Conservation (phyloP, 805 yeast genomes). For the Clavispora vitiphila region DNA sequence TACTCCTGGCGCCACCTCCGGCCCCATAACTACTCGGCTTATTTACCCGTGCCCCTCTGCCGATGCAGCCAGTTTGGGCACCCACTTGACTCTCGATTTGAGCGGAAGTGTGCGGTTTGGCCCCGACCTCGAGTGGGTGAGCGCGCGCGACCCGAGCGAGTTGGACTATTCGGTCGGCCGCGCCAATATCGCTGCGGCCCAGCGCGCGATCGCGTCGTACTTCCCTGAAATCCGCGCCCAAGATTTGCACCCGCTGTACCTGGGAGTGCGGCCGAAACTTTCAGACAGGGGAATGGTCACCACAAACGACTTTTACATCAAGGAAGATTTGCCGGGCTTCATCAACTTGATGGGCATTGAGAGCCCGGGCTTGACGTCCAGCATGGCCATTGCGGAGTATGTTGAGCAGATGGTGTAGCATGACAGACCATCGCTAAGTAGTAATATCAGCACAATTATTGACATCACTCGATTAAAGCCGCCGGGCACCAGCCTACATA, state of each 20-base stretch:
- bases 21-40: slow-evolving; percentile 24
- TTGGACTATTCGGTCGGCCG: slow-evolving; percentile 46
- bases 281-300: slow-evolving; percentile 36
- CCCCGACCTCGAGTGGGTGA: slow-evolving; percentile 82
- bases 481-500: too few relatives aligned
- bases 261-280: slow-evolving; percentile 84
- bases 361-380: slow-evolving; percentile 83
- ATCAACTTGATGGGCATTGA: slow-evolving; percentile 79
- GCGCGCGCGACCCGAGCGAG: slow-evolving; percentile 20
- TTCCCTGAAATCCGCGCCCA: slow-evolving; percentile 52
- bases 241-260: slow-evolving; percentile 60
- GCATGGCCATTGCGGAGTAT: slow-evolving; percentile 77
- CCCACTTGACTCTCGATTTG: slow-evolving; percentile 79
- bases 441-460: too few relatives aligned
- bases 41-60: slow-evolving; percentile 76
- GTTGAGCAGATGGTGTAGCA: slow-evolving; percentile 45
- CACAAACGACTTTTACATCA: slow-evolving; percentile 59
- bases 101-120: slow-evolving; percentile 81
- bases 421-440: too few relatives aligned
- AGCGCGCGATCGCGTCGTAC: slow-evolving; percentile 53
- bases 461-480: too few relatives aligned
- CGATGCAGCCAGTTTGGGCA: slow-evolving; percentile 72
- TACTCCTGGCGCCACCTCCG: slow-evolving; percentile 13
- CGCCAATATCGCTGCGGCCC: slow-evolving; percentile 50
- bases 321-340: slow-evolving; percentile 65